Base-by-base conservation (phyloP, 163 green algal genomes). In the Chlamydomonas reinhardtii region DNA sequence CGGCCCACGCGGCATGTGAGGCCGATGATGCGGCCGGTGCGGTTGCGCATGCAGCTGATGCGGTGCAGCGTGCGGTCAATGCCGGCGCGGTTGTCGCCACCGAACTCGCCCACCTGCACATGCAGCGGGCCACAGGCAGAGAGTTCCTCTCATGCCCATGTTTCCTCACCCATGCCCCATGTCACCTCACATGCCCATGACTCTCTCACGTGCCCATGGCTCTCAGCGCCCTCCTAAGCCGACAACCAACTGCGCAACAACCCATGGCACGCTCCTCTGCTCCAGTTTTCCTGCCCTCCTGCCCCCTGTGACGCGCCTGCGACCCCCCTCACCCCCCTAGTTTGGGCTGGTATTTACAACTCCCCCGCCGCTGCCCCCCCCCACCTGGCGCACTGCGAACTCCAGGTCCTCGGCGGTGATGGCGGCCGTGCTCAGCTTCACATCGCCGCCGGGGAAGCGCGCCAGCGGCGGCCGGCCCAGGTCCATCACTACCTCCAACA, bases 31-130 rank as follows among this genome's bases (percentile, higher is more conserved):
- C 78, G 70, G 16, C 96, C 96, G 31, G 89, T 79, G 19, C 97
- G 90, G 89, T 98, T 98, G 61, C 95, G 92, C 62, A 99, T 97
- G 83, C 89, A 94, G 87, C 84, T 95, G 89, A 99, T 98, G 82
- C 97, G 94, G 90, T 99, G 97, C 88, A 99, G 91, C 61, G 97
- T 99, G 72, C 95, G 88, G 88, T 99, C 93, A 59, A 99, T 98
- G 62, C 97, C 97, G 27, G 97, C 96, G 17, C 97, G 94, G 86
- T 99, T 99, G 93, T 99, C 97, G 6, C 88, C 94, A 12, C 96
- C 97, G 93, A 99, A 99, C 9, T 96, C 93, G 0, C 95, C 95
- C 4, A 98, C 93, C 77, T 96, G 92, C 19, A 12, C 11, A 56
- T 9, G 48, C 48, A 11, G 43, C 43, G 11, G 43, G 68, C 27